A percentile compares a stretch with the other conserved stretches of the same genome.
Conservation (phyloP, 73 alveolate species). For the Paramecium pentaurelia region DNA sequence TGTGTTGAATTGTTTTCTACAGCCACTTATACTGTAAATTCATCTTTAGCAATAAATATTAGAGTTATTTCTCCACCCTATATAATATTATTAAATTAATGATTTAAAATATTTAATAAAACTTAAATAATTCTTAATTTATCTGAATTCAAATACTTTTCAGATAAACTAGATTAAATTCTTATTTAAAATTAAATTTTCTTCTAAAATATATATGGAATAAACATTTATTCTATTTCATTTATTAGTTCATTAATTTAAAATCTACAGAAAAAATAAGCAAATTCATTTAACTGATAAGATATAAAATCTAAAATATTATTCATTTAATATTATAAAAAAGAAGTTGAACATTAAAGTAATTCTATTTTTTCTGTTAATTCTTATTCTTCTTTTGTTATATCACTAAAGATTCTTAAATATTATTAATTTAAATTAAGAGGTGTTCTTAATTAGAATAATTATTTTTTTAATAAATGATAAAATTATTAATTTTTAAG, state of each 20-base stretch:
- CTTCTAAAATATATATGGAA: neutral
- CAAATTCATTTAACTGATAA: neutral
- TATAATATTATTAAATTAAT: neutral
- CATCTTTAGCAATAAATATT: neutral
- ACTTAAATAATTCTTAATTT: neutral
- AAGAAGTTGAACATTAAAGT: neutral
- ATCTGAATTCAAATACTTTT: neutral
- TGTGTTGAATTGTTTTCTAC: neutral
- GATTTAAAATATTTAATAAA: neutral
- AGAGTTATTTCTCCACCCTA: neutral
- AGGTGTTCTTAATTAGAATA: slow-evolving; percentile 49
- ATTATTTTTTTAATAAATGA: neutral
- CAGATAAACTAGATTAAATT: neutral
- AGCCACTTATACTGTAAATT: neutral
- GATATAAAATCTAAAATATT: neutral
- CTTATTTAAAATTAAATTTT: neutral
- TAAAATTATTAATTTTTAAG: neutral
- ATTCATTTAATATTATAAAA: neutral
- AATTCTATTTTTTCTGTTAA: neutral
- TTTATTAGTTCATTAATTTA: neutral
- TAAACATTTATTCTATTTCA: neutral
- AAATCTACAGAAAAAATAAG: neutral
- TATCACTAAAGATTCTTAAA: neutral
- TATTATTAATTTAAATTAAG: neutral
- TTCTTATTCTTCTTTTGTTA: neutral